Evolutionary conservation across 345 rosid species (phyloP).

Genomic region (Litchi chinensis): DNA sequence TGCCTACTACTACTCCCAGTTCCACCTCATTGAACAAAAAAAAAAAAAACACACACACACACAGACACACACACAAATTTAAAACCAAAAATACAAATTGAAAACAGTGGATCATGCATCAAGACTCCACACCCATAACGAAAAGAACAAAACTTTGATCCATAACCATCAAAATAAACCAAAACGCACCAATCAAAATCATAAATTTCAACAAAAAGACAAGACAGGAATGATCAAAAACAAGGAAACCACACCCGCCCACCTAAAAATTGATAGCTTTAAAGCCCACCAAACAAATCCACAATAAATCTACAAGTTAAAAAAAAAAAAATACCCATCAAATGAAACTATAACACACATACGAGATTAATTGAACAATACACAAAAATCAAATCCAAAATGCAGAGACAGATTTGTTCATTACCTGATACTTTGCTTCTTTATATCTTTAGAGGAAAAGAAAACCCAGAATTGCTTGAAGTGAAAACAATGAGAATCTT

Average conservation of each 20-base stretch:
- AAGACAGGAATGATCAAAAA: neutral
- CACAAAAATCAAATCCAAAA: neutral
- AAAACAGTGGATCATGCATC: constrained; percentile 23
- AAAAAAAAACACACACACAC: too few species aligned
- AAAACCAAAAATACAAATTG: neutral
- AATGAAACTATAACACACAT: neutral
- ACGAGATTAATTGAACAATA: neutral
- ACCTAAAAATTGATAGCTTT: constrained; percentile 13
- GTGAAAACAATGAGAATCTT: neutral
- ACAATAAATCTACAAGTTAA: neutral
- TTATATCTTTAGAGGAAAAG: constrained; percentile 15
- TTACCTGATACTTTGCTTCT: constrained; percentile 26
- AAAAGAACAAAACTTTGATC: constrained; percentile 20
- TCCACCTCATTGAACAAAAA: neutral
- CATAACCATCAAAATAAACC: constrained; percentile 12
- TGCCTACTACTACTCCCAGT: neutral
- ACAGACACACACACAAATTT: neutral
- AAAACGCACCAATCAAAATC: constrained; percentile 18
- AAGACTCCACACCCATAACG: constrained; percentile 27
- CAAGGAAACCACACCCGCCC: constrained; percentile 7
- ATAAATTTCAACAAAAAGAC: constrained; percentile 14
- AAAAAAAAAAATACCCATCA: neutral
- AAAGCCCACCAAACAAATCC: constrained; percentile 12
- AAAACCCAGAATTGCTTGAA: neutral
- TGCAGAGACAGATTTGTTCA: neutral